phyloP scores from a whole-genome alignment of 2,329 filamentous ascomycete genomes.

The Aureobasidium sp. region DNA sequence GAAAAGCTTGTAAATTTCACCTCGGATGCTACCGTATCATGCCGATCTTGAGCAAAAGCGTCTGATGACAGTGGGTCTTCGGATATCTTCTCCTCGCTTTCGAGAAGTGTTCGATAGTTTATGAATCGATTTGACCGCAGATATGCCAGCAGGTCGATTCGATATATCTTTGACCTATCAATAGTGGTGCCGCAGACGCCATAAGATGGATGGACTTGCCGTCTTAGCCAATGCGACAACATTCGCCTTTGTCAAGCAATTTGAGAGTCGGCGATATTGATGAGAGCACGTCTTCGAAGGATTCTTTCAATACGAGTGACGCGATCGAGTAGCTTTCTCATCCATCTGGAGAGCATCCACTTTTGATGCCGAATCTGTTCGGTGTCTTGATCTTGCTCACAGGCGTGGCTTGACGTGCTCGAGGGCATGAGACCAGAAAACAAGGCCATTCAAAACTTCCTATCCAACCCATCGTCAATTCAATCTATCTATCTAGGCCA shows the following conservation, averaged over 20 bases:
- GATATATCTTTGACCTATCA: neutral
- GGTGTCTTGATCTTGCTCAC: neutral
- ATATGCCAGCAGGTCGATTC: neutral
- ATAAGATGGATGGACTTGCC: neutral
- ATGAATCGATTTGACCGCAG: neutral
- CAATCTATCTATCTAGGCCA: constrained; percentile 43
- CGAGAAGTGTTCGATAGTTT: neutral
- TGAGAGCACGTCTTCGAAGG: constrained; percentile 4
- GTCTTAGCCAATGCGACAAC: neutral
- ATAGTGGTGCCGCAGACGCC: neutral
- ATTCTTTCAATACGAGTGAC: neutral
- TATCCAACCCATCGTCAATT: too few species aligned
- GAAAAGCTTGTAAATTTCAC: constrained; percentile 5
- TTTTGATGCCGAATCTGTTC: neutral
- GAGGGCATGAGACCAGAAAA: too few species aligned
- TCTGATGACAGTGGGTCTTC: neutral
- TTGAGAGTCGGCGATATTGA: neutral
- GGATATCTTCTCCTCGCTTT: neutral
- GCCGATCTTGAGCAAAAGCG: neutral
- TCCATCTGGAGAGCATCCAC: neutral
- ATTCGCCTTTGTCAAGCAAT: neutral
- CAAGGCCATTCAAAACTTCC: too few species aligned
- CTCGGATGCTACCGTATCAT: constrained; percentile 9
- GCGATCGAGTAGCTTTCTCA: neutral
- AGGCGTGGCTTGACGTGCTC: neutral